Evolutionary conservation across 2,329 filamentous ascomycete genomes (phyloP), one percentile per base, ranked within the genome.

Genomic region (Diplocarpon rosae): DNA sequence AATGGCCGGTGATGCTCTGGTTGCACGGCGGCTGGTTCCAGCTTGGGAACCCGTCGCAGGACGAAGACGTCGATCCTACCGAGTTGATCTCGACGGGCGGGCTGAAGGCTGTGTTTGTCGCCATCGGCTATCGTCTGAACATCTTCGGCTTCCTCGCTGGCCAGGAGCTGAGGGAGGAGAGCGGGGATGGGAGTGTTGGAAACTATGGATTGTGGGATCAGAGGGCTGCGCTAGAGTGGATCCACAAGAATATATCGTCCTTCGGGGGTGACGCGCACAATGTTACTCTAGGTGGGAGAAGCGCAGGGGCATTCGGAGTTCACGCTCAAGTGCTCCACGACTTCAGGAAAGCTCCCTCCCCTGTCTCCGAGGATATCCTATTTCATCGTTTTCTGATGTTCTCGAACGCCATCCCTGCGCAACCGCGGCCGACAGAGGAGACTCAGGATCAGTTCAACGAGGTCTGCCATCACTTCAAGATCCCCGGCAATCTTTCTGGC

Each of bases 1-100:
- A 47, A 32, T 53, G 43, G 42, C 51, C 51, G 1, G 51, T 53
- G 2, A 41, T 63, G 62, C 54, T 68, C 9, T 67, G 61, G 49
- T 59, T 69, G 15, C 65, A 70, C 47, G 69, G 70, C 9, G 69
- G 70, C 0, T 71, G 68, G 67, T 69, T 70, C 48, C 67, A 71
- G 47, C 60, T 69, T 28, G 67, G 67, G 11, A 63, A 69, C 17
- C 65, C 66, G 0, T 63, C 62, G 12, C 67, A 71, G 24, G 63
- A 66, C 30, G 49, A 59, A 8, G 60, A 61, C 1, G 65, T 68
- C 62, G 62, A 70, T 39, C 66, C 68, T 0, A 69, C 66, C 0
- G 67, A 70, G 45, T 52, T 70, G 10, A 63, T 66, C 1, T 60
- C 63, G 2, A 60, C 58, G 1, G 59, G 60, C 1, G 56, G 53